phyloP scores from a whole-genome alignment of 371 early-diverging fungal species.

The Rhizomucor pusillus region DNA sequence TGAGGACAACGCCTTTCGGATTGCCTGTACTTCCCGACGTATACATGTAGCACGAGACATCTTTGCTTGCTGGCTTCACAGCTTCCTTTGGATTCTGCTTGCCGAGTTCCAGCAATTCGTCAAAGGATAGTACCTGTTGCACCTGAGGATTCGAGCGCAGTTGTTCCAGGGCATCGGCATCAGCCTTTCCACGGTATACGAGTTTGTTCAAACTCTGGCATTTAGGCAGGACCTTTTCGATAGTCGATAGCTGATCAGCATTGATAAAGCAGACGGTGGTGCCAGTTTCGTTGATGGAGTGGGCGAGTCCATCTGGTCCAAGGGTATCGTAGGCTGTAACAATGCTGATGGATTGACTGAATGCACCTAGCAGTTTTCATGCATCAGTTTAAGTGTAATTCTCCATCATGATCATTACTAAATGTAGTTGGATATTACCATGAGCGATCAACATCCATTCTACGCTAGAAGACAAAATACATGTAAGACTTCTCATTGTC shows the following conservation, averaged over 20 bases:
- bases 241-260: slow-evolving; percentile 70
- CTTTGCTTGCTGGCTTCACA: slow-evolving; percentile 67
- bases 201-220: slow-evolving; percentile 66
- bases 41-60: slow-evolving; percentile 92
- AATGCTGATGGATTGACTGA: slow-evolving; percentile 73
- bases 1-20: slow-evolving; percentile 88
- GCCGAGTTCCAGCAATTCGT: slow-evolving; percentile 68
- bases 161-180: slow-evolving; percentile 45
- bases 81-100: slow-evolving; percentile 58
- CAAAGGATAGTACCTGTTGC: slow-evolving; percentile 28
- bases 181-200: slow-evolving; percentile 74
- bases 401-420: too few species aligned
- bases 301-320: slow-evolving; percentile 82
- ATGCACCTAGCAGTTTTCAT: slow-evolving; percentile 42
- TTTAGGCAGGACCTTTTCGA: slow-evolving; percentile 55
- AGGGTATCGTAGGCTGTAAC: slow-evolving; percentile 89
- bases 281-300: slow-evolving; percentile 84
- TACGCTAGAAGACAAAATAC: slow-evolving; percentile 34
- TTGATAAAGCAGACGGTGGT: slow-evolving; percentile 75
- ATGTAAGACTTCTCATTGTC: background rate
- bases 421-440: too few species aligned
- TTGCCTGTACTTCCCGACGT: slow-evolving; percentile 94
- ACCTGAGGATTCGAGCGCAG: slow-evolving; percentile 19
- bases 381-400: background rate
- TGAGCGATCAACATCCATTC: slow-evolving; percentile 76